These are phyloP conservation scores for Aureobasidium pullulans DNA, from an alignment of 2,329 filamentous ascomycete genomes.

Conservation along the genomic window DNA sequence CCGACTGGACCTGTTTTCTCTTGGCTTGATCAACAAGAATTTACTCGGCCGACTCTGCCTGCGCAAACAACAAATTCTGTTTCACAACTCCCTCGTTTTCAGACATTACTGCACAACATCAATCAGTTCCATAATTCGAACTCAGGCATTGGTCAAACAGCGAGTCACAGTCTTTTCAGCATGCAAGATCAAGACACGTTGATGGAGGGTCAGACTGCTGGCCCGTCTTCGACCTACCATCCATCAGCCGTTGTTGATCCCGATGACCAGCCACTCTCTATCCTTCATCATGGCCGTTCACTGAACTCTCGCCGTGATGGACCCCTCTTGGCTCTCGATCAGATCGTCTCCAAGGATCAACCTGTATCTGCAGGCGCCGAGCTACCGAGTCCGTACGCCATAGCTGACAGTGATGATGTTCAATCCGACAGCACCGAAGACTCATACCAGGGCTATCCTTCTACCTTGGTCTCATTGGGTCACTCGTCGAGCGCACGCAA, in stretches of 20 bases:
- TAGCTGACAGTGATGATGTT: neutral
- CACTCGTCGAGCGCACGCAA: neutral
- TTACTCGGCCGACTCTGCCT: neutral
- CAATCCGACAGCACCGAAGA: neutral
- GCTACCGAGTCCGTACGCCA: neutral
- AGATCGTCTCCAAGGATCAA: neutral
- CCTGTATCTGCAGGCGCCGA: neutral
- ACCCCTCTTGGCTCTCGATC: neutral
- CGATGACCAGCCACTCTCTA: neutral
- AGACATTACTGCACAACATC: neutral
- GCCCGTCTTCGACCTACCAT: neutral
- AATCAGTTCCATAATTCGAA: neutral
- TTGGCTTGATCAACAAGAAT: conserved; percentile 6
- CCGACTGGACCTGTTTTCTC: neutral
- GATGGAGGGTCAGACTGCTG: neutral
- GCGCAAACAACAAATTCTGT: neutral
- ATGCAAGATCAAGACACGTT: neutral
- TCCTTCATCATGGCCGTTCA: neutral
- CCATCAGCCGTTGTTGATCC: neutral
- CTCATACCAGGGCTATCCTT: neutral
- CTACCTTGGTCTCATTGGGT: neutral
- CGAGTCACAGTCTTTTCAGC: neutral
- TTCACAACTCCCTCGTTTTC: neutral
- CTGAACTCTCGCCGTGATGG: neutral
- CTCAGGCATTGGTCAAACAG: neutral